phyloP scores from a whole-genome alignment of 129 eudicot species.

The Flaveria robusta region DNA sequence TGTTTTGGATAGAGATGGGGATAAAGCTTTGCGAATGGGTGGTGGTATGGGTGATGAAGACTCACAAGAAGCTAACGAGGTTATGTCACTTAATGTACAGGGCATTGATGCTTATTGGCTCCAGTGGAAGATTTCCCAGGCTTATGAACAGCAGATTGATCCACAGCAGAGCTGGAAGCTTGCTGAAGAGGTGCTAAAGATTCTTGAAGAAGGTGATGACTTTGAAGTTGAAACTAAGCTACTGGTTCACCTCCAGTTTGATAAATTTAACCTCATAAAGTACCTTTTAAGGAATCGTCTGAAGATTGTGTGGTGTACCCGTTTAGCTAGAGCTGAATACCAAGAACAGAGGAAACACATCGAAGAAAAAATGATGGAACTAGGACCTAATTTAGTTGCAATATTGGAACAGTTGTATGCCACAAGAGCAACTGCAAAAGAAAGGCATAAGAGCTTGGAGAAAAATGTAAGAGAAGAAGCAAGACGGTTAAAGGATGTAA shows the following conservation, averaged over 20 bases:
- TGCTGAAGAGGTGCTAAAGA: constrained; percentile 82
- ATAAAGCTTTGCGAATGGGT: constrained; percentile 87
- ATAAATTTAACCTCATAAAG: constrained; percentile 70
- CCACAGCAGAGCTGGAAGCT: constrained; percentile 86
- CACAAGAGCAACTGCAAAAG: constrained; percentile 84
- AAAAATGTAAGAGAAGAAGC: constrained; percentile 90
- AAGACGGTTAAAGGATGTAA: constrained; percentile 79
- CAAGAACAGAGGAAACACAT: constrained; percentile 74
- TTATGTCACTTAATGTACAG: constrained; percentile 80
- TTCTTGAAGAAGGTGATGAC: constrained; percentile 87
- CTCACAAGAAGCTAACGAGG: constrained; percentile 61
- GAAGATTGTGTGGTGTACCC: constrained; percentile 95
- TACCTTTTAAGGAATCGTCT: constrained; percentile 67
- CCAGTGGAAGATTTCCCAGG: constrained; percentile 87
- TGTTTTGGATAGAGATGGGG: constrained; percentile 47
- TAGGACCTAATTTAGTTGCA: constrained; percentile 74
- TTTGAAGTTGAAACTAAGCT: constrained; percentile 77
- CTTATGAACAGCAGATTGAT: constrained; percentile 87
- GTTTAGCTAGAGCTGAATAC: constrained; percentile 88
- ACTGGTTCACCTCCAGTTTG: constrained; percentile 68
- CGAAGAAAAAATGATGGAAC: constrained; percentile 70
- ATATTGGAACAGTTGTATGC: constrained; percentile 87
- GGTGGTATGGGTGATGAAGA: constrained; percentile 89
- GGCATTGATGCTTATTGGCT: constrained; percentile 97
- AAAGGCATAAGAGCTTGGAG: constrained; percentile 86